Conservation (phyloP, 805 yeast species). For the Kluyveromyces starmeri region DNA sequence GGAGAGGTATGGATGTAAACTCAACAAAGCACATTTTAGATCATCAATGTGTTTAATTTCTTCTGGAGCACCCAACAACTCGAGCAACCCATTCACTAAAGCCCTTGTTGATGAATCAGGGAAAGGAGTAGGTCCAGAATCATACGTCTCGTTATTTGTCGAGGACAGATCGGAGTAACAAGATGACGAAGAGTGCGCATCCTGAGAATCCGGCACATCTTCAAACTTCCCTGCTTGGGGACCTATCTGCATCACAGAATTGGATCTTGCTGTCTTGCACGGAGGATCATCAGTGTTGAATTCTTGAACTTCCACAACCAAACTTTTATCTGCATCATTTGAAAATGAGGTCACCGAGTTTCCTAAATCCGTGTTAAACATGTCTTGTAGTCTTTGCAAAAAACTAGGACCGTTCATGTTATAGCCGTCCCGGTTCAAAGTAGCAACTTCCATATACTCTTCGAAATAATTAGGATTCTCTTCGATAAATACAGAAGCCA, state of each 20-base stretch:
- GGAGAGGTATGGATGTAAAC: constrained; percentile 4
- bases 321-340: background rate
- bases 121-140: background rate
- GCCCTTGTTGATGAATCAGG: constrained; percentile 2
- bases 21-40: constrained; percentile 2
- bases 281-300: constrained; percentile 1
- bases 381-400: background rate
- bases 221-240: background rate
- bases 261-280: background rate
- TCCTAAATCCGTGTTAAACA: background rate
- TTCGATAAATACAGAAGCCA: background rate
- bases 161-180: background rate
- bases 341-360: background rate
- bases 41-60: constrained; percentile 2
- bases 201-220: background rate
- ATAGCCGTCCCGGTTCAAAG: background rate
- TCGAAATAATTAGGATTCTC: constrained; percentile 2
- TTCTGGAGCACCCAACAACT: constrained; percentile 5
- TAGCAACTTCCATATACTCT: background rate
- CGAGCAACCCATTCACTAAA: constrained; percentile 2
- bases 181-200: background rate
- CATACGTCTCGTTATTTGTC: background rate
- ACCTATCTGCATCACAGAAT: background rate
- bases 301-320: constrained; percentile 2
- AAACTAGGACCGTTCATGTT: constrained; percentile 4